A percentile compares a stretch with the other conserved stretches of the same genome.
Evolutionary conservation across 2,329 filamentous ascomycete genomes (phyloP).

Genomic region (Pseudocercospora musae): DNA sequence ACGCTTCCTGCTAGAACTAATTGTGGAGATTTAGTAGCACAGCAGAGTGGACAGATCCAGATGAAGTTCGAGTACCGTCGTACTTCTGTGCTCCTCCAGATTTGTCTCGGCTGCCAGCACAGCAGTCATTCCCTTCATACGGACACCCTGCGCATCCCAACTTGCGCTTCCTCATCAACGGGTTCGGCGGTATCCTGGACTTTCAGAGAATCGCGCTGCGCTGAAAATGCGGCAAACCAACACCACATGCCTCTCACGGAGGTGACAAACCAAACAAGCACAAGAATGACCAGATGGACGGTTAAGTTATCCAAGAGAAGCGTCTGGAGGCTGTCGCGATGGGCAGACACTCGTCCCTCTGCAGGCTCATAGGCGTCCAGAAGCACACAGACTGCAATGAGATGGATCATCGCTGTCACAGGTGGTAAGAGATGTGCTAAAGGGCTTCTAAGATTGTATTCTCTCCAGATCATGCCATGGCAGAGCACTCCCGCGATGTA

Average conservation of each 20-base stretch:
- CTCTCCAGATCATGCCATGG: not conserved
- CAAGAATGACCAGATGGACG: not conserved
- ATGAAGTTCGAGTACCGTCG: too few relatives aligned
- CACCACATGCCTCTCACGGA: not conserved
- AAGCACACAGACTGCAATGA: not conserved
- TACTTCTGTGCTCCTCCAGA: not conserved
- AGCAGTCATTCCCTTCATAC: not conserved
- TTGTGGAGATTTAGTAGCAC: too few relatives aligned
- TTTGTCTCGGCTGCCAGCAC: not conserved
- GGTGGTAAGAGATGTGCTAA: not conserved
- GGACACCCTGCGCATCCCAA: not conserved
- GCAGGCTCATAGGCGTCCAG: not conserved
- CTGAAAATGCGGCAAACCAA: not conserved
- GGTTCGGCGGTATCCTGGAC: not conserved
- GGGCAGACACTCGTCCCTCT: not conserved
- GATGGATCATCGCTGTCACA: not conserved
- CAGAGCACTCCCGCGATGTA: not conserved
- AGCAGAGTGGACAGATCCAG: too few relatives aligned
- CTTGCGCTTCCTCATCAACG: not conserved
- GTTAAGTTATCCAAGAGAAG: not conserved
- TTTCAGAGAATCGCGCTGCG: not conserved
- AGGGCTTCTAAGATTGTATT: not conserved
- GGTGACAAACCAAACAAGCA: not conserved
- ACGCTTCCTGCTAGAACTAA: too few relatives aligned
- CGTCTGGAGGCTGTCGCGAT: not conserved